Conservation (phyloP, 2,329 filamentous ascomycete species). For the Emergomyces africanus region DNA sequence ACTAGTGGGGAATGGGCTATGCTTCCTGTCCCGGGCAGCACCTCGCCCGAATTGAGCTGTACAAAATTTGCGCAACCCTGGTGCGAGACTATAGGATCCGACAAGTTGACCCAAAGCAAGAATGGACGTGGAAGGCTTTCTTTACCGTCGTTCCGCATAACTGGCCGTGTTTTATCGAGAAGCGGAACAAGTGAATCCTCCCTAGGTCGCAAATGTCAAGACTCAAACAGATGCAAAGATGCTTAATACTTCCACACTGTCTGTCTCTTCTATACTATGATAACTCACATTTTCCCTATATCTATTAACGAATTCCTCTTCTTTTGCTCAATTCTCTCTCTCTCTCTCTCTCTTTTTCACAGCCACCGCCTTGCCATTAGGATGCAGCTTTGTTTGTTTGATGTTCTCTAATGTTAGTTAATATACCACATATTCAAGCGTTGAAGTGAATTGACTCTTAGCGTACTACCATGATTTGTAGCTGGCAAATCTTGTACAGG, state of each 20-base stretch:
- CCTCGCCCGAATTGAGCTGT: slow-evolving; percentile 20
- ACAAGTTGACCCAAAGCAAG: slow-evolving; percentile 13
- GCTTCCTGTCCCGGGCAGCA: slow-evolving; percentile 21
- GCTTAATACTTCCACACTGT: not conserved
- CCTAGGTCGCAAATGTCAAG: not conserved
- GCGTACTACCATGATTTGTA: too few species aligned
- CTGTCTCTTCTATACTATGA: not conserved
- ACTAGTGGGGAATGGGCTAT: slow-evolving; percentile 23
- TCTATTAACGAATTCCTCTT: not conserved
- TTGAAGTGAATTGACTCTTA: not conserved
- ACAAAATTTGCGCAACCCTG: slow-evolving; percentile 20
- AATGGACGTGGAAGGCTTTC: slow-evolving; percentile 10
- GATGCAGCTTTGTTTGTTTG: not conserved
- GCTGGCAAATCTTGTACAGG: too few species aligned
- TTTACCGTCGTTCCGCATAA: slow-evolving; percentile 20
- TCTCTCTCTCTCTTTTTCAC: not conserved
- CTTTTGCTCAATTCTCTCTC: not conserved
- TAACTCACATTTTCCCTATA: not conserved
- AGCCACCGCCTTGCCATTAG: not conserved
- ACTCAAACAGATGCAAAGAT: not conserved
- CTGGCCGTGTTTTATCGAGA: slow-evolving; percentile 11
- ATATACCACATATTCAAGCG: not conserved
- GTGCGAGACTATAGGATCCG: slow-evolving; percentile 20
- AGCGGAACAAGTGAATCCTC: not conserved
- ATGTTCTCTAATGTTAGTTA: not conserved